phyloP scores from a whole-genome alignment of 139 green algal species.

The Micractinium sp. region DNA sequence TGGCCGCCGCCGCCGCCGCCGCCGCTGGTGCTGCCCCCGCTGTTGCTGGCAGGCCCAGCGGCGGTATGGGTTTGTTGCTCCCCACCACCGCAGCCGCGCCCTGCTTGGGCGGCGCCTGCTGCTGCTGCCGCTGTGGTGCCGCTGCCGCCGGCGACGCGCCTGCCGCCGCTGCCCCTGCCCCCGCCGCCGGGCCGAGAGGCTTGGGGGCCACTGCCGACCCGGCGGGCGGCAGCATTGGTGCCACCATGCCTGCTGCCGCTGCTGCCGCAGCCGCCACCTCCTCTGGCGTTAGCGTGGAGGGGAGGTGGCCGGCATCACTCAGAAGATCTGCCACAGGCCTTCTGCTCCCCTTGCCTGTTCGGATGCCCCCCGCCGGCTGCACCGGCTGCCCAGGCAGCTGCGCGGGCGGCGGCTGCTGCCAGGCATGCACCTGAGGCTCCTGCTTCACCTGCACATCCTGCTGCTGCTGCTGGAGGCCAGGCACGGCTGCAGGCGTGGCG shows the following conservation, averaged over 20 bases:
- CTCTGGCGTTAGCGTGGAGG: slow-evolving; percentile 16
- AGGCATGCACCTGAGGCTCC: neutral
- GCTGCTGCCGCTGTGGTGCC: neutral
- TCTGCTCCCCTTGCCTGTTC: neutral
- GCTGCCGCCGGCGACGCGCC: neutral
- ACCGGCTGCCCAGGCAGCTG: too few species aligned
- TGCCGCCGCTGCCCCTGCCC: neutral
- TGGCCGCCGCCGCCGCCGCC: neutral
- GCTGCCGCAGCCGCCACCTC: slow-evolving; percentile 14
- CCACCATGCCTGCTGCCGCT: neutral
- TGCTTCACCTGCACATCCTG: neutral
- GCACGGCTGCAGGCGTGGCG: neutral
- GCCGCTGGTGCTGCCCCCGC: neutral
- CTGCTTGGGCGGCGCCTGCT: slow-evolving; percentile 1
- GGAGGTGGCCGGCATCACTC: neutral
- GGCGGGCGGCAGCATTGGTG: slow-evolving; percentile 1
- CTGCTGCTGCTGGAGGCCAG: neutral
- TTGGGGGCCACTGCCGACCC: slow-evolving; percentile 7
- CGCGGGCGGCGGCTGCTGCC: neutral
- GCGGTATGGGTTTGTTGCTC: neutral
- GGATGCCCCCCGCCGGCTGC: too few species aligned
- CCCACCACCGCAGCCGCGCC: neutral
- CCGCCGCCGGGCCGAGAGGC: neutral
- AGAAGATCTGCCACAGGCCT: neutral
- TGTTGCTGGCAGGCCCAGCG: neutral